Percentiles rank a stretch among this genome's conserved stretches.
phyloP scores from a whole-genome alignment of 2,329 filamentous ascomycete species.

The Drechslerella dactyloides region DNA sequence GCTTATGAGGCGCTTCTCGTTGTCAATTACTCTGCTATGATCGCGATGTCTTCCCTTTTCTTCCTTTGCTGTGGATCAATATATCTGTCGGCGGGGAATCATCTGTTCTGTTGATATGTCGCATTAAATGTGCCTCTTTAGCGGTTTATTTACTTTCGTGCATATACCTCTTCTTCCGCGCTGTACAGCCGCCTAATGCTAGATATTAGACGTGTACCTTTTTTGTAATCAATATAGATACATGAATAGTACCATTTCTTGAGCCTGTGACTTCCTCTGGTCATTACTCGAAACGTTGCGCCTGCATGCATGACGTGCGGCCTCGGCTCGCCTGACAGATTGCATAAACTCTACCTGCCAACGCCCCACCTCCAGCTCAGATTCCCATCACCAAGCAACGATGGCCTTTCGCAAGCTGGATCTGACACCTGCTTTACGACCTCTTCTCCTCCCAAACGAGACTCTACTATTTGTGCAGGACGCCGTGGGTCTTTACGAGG shows the following conservation, averaged over 20 bases:
- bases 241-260: background rate
- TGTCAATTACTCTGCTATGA: background rate
- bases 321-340: background rate
- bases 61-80: slow-evolving; percentile 4
- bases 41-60: slow-evolving; percentile 5
- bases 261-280: background rate
- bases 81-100: slow-evolving; percentile 17
- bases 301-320: background rate
- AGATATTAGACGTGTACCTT: slow-evolving; percentile 9
- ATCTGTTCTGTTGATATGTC: slow-evolving; percentile 21
- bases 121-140: slow-evolving; percentile 39
- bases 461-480: slow-evolving; percentile 95
- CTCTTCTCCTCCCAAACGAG: slow-evolving; percentile 90
- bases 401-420: slow-evolving; percentile 66
- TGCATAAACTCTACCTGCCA: slow-evolving; percentile 9
- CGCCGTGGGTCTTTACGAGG: slow-evolving; percentile 95
- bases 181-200: slow-evolving; percentile 8
- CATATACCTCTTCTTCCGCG: background rate
- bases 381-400: slow-evolving; percentile 44
- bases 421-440: slow-evolving; percentile 93
- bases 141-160: slow-evolving; percentile 21
- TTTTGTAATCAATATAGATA: slow-evolving; percentile 44
- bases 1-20: too few relatives aligned
- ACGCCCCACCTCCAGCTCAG: slow-evolving; percentile 20
- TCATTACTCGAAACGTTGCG: too few relatives aligned